Conservation (phyloP, 73 alveolate genomes). For the Symbiodinium natans region DNA sequence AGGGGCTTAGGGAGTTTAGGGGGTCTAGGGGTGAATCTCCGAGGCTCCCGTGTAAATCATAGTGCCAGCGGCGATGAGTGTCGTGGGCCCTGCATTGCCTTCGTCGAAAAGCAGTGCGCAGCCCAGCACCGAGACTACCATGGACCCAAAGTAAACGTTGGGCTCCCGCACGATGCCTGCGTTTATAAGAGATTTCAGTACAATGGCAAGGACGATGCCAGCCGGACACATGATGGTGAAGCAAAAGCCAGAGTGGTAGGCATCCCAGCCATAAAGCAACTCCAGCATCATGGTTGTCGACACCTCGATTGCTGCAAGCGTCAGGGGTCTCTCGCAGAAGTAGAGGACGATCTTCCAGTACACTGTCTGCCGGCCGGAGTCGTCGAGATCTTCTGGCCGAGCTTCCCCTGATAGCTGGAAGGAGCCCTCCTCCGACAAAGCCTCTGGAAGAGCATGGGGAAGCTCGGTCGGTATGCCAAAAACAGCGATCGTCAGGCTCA, state of each 20-base stretch:
- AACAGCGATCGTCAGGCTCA: background rate
- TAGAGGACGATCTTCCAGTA: background rate
- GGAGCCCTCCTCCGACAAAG: background rate
- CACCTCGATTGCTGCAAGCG: background rate
- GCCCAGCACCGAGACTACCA: background rate
- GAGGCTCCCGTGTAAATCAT: background rate
- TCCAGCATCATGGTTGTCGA: conserved; percentile 2
- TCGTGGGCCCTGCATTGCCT: background rate
- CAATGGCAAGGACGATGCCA: background rate
- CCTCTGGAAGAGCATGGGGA: background rate
- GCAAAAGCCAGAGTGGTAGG: background rate
- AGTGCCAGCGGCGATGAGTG: background rate
- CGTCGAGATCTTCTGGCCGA: background rate
- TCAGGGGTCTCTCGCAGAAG: background rate
- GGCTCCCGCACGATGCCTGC: background rate
- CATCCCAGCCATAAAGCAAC: background rate
- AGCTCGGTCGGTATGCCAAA: background rate
- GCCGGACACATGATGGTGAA: background rate
- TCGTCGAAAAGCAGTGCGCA: background rate
- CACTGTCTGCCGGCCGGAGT: background rate
- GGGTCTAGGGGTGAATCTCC: no score
- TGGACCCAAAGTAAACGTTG: background rate
- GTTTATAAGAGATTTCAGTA: background rate
- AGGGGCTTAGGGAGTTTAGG: no score
- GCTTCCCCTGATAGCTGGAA: background rate